Conservation (phyloP, 768 basidiomycete species). For the Tulasnella sp. region DNA sequence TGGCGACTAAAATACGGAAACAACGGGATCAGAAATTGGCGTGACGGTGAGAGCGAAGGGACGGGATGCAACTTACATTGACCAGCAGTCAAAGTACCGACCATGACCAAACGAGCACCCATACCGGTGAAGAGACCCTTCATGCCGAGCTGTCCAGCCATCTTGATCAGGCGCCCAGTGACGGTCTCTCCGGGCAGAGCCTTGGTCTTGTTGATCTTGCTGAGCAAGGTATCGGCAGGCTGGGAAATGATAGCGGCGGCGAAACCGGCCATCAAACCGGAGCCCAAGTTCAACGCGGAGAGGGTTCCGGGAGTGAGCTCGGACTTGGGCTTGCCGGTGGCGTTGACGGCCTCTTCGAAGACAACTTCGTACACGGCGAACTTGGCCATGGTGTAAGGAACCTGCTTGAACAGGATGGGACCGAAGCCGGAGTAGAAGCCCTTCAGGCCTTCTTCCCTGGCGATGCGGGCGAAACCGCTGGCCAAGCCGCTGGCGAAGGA, state of each 20-base stretch:
- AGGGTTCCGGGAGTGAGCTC: constrained; percentile 43
- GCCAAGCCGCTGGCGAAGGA: constrained; percentile 30
- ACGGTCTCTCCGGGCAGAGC: constrained; percentile 30
- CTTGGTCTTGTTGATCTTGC: constrained; percentile 79
- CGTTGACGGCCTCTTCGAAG: constrained; percentile 52
- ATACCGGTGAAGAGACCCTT: constrained; percentile 26
- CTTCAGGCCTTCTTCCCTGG: constrained; percentile 29
- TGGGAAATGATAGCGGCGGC: constrained; percentile 96
- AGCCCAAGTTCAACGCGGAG: constrained; percentile 68
- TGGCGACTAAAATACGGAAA: constrained; percentile 18
- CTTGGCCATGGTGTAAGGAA: constrained; percentile 99
- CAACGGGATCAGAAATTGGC: background rate
- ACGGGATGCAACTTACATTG: constrained; percentile 20
- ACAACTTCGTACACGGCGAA: constrained; percentile 80
- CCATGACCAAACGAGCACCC: constrained; percentile 27
- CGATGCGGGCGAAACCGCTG: constrained; percentile 29
- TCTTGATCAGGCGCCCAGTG: constrained; percentile 27
- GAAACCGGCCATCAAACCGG: constrained; percentile 92
- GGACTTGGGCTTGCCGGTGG: constrained; percentile 60
- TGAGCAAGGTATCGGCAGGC: constrained; percentile 88
- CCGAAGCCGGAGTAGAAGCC: constrained; percentile 36
- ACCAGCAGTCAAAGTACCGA: constrained; percentile 32
- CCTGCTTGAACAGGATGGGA: constrained; percentile 47
- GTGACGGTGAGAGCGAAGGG: background rate
- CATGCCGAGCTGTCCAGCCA: constrained; percentile 30